These are phyloP conservation scores for Allium cepa DNA, from an alignment of 106 monocot genomes.

Conservation along the genomic window DNA sequence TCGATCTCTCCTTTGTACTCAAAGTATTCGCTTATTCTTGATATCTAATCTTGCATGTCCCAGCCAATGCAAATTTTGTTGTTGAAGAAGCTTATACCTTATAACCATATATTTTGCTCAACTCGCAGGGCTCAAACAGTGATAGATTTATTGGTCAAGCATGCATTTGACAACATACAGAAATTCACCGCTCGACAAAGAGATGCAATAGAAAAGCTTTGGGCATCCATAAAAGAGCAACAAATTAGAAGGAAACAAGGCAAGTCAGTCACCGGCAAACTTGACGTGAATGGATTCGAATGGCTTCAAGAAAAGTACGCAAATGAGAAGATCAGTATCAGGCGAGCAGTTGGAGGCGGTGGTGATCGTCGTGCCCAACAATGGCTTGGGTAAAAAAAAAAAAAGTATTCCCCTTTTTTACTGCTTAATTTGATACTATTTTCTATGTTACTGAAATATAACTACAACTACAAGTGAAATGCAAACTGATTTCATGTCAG, in stretches of 20 bases:
- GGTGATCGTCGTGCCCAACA: constrained; percentile 69
- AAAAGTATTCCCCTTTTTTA: too few species aligned
- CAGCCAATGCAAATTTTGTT: too few species aligned
- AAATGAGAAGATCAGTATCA: constrained; percentile 85
- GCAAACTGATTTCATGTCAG: too few species aligned
- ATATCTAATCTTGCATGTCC: too few species aligned
- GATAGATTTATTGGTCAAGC: constrained; percentile 88
- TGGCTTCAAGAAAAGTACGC: constrained; percentile 89
- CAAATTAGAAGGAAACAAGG: constrained; percentile 90
- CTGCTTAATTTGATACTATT: too few species aligned
- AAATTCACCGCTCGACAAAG: constrained; percentile 67
- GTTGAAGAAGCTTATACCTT: background rate
- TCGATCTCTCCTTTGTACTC: background rate
- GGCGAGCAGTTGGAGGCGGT: constrained; percentile 62
- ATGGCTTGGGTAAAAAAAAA: constrained; percentile 91
- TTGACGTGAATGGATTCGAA: constrained; percentile 93
- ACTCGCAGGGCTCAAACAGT: constrained; percentile 78
- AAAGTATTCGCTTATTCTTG: too few species aligned
- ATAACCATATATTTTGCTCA: constrained; percentile 10
- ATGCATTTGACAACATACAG: constrained; percentile 65
- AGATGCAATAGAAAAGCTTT: constrained; percentile 79
- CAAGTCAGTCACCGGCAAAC: constrained; percentile 79
- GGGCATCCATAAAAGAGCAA: constrained; percentile 82
- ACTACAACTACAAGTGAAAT: too few species aligned
- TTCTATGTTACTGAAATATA: too few species aligned